A percentile compares a stretch with the other conserved stretches of the same genome.
phyloP scores from a whole-genome alignment of 306 rosid genomes.

The Quercus rubra region DNA sequence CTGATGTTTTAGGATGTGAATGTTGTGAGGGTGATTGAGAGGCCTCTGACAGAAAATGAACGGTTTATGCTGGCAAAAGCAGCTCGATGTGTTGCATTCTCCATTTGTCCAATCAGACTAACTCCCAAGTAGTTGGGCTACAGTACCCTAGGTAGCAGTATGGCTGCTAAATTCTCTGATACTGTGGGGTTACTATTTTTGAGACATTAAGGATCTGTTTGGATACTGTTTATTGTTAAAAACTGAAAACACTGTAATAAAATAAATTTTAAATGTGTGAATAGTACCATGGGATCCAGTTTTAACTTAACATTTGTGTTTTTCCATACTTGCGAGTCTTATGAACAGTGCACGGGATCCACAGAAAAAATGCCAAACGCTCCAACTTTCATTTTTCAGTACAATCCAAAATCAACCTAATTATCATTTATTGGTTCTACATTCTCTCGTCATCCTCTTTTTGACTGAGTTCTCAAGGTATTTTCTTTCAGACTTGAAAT shows the following conservation, averaged over 20 bases:
- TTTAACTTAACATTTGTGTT: too few relatives aligned
- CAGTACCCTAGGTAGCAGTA: background rate
- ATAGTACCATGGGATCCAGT: too few relatives aligned
- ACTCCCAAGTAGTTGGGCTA: conserved; percentile 61
- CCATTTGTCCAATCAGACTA: conserved; percentile 74
- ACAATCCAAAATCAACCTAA: too few relatives aligned
- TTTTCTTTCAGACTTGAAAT: background rate
- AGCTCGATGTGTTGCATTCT: conserved; percentile 94
- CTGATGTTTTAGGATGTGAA: conserved; percentile 63
- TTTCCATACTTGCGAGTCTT: too few relatives aligned
- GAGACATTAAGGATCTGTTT: background rate
- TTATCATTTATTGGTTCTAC: background rate
- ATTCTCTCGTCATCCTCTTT: background rate
- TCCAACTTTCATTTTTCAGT: too few relatives aligned
- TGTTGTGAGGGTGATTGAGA: conserved; percentile 87
- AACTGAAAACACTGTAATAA: too few relatives aligned
- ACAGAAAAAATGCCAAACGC: too few relatives aligned
- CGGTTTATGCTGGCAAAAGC: conserved; percentile 93
- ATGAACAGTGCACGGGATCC: too few relatives aligned
- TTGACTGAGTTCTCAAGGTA: background rate
- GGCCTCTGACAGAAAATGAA: conserved; percentile 82
- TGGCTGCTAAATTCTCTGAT: conserved; percentile 4
- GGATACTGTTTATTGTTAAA: too few relatives aligned
- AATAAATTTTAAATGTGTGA: too few relatives aligned
- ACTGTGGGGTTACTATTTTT: conserved; percentile 12